These are phyloP conservation scores for Actinidia chinensis DNA, from an alignment of 179 eudicot species.

Conservation along the genomic window DNA sequence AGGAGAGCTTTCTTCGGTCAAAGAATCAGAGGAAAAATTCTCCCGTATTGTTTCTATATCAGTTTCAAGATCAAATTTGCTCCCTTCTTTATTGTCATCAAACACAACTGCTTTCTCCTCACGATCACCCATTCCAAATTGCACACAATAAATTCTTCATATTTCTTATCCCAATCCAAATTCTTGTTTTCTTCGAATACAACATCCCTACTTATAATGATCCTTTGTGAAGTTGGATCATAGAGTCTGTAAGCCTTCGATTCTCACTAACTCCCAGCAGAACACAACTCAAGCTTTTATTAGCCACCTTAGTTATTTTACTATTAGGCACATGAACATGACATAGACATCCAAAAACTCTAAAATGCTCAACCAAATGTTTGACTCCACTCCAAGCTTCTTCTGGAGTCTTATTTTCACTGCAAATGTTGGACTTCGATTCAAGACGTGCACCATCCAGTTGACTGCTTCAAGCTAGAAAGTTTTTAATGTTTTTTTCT, in stretches of 20 bases:
- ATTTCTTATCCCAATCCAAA: not conserved
- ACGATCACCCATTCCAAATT: not conserved
- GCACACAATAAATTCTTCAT: not conserved
- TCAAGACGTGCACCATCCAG: not conserved
- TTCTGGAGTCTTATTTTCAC: not conserved
- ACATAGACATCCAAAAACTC: not conserved
- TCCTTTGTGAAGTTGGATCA: not conserved
- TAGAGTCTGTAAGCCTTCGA: not conserved
- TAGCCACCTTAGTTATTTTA: not conserved
- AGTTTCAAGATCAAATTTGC: not conserved
- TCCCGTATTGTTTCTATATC: not conserved
- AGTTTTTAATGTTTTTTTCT: not conserved
- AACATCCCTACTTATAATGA: not conserved
- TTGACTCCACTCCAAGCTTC: not conserved
- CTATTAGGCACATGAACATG: not conserved
- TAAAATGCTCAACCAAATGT: not conserved
- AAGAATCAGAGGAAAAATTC: not conserved
- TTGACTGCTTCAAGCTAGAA: not conserved
- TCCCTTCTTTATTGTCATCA: not conserved
- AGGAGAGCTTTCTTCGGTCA: not conserved
- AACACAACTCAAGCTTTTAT: not conserved
- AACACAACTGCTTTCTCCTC: not conserved
- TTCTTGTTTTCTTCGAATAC: not conserved
- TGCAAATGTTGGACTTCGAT: not conserved
- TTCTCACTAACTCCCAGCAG: not conserved